These are phyloP conservation scores for Berkeleyomyces rouxiae DNA, from an alignment of 2,329 filamentous ascomycete species.

Conservation along the genomic window DNA sequence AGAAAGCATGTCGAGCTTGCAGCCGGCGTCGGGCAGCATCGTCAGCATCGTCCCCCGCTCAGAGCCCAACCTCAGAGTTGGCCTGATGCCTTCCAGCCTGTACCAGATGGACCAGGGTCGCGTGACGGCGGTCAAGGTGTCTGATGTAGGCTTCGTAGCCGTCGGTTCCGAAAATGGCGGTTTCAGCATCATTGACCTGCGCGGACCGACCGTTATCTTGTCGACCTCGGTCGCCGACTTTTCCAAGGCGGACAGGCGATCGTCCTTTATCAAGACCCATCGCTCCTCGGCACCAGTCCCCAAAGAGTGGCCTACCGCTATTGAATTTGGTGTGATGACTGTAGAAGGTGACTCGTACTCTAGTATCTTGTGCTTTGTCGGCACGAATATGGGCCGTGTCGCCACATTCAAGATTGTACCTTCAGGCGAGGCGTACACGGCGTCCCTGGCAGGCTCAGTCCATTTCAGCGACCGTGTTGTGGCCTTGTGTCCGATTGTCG, in stretches of 20 bases:
- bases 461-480: constrained; percentile 54
- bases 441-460: constrained; percentile 51
- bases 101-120: constrained; percentile 41
- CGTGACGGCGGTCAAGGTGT: constrained; percentile 63
- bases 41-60: constrained; percentile 57
- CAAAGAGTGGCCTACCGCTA: constrained; percentile 59
- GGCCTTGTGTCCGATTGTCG: constrained; percentile 61
- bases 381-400: constrained; percentile 69
- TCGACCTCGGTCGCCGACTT: constrained; percentile 57
- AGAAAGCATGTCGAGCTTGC: constrained; percentile 26
- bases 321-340: constrained; percentile 89
- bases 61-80: constrained; percentile 60
- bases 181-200: constrained; percentile 69
- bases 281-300: constrained; percentile 18
- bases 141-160: constrained; percentile 85
- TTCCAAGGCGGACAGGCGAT: constrained; percentile 56
- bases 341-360: constrained; percentile 91
- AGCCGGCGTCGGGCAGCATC: constrained; percentile 49
- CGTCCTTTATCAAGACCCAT: constrained; percentile 45
- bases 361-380: constrained; percentile 81
- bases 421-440: constrained; percentile 53
- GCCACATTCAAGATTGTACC: constrained; percentile 85
- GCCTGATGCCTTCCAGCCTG: constrained; percentile 61
- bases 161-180: constrained; percentile 71
- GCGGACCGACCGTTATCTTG: constrained; percentile 73